Evolutionary conservation across 1,139 yeast genomes (phyloP), one percentile per base, ranked within the genome.

Genomic region (Pichia sp.): DNA sequence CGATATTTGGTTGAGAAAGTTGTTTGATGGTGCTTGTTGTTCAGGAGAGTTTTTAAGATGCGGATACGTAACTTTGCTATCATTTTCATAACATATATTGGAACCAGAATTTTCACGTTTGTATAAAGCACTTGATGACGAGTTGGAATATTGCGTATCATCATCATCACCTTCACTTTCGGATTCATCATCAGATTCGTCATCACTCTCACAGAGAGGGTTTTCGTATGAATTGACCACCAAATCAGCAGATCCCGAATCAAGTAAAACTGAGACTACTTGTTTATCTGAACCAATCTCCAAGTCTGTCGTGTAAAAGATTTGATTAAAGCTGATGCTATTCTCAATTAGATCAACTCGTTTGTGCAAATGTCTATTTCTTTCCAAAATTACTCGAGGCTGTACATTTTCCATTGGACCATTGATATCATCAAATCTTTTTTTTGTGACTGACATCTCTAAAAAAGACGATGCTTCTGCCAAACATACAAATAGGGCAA

Each of bases 191-290:
- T 29, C 43, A 23, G 29, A n/a, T 28, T 29, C 39, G 2, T 40
- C 29, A 16, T 27, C 27, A 9, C 31, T 27, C 3, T 35, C 38
- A 34, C 51, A 50, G 3, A 31, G 27, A 5, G 5, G 6, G 37
- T 49, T 51, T n/a, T 39, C 28, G 1, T 11, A 27, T 8, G 46
- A 39, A 27, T 46, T 49, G 3, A 79, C 73, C 84, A 85, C 79
- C 49, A 79, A 62, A 56, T 80, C 86, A 4, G 81, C 67, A 6
- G 83, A 77, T 0, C 84, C 85, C 7, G 85, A 77, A 56, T 80
- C 86, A 37, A 81, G 58, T 47, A 76, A 61, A 3, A 78, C 75
- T 7, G 65, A 62, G 32, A 79, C 69, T 9, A 64, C 57, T 50
- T 76, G 77, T 0, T 66, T 59, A 4, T 77, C 71, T 1, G 82